Base-by-base conservation (phyloP, 768 basidiomycete species). In the Boletus rex-veris region DNA sequence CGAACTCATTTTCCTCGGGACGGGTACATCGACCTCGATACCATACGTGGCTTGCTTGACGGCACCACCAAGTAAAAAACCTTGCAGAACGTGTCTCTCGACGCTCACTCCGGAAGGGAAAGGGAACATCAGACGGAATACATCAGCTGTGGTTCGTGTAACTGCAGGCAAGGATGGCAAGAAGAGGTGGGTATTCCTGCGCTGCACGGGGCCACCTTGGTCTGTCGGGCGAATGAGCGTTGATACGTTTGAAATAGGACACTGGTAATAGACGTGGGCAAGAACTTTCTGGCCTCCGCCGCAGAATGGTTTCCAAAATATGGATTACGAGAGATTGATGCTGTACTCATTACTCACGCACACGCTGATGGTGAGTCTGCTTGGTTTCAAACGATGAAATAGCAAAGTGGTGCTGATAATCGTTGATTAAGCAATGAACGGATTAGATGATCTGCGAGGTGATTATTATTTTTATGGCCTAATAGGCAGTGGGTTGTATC, bases 381-480 rank as follows among this genome's bases (percentile, higher is more conserved):
- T 14, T 38, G n/a, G 18, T 47, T 44, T 52, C 31, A 15, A 37
- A 31, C 3, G 24, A n/a, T 40, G 33, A 31, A 35, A 37, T 26
- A 12, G 40, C 12, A 30, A 30, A 26, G n/a, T 19, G 48, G 39
- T 37, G n/a, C 55, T 61, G 40, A 55, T 49, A 5, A 19, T 37
- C 9, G 41, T 43, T 52, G 31, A 48, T 54, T n/a, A 39, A 78
- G 92, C 93, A 7, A 90, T 92, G 75, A 92, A 92, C 63, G 93
- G 93, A 4, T 70, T 96, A 52, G 93, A 96, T 71, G 93, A 96
- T 69, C 74, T 95, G 36, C 78, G 92, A 75, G 87, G 90, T 86
- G 57, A 52, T 75, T 68, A 0, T 44, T 28, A 12, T 35, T 55
- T 52, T 18, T 15, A 39, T 1, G 16, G 16, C 39, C 28, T 28